Evolutionary conservation across 257 asterid genomes (phyloP).

Genomic region (Fraxinus anomala): DNA sequence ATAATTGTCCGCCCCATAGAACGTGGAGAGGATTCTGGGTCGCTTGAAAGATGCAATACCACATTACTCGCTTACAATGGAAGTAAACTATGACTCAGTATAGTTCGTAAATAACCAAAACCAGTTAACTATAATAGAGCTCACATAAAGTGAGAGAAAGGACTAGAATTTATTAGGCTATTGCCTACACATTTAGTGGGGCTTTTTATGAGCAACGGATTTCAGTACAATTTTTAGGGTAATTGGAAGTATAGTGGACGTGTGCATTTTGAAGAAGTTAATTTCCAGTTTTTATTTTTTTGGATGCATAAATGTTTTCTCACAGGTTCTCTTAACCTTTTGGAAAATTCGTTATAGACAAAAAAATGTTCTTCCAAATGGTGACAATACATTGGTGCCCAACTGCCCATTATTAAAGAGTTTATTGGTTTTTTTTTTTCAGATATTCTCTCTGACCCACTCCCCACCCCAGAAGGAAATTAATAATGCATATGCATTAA

Average conservation of each 20-base stretch:
- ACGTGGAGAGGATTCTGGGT: not conserved
- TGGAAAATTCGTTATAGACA: not conserved
- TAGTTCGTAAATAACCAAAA: not conserved
- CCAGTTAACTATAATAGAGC: not conserved
- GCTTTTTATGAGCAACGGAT: not conserved
- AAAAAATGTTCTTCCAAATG: not conserved
- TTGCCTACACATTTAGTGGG: not conserved
- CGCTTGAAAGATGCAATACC: not conserved
- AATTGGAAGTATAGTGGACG: not conserved
- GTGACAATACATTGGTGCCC: not conserved
- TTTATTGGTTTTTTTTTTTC: not conserved
- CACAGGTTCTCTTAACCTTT: not conserved
- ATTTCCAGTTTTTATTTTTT: not conserved
- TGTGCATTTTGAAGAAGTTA: not conserved
- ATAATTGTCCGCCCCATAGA: not conserved
- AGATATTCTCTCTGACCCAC: not conserved
- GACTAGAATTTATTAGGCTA: not conserved
- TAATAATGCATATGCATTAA: not conserved
- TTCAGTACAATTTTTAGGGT: too few relatives aligned
- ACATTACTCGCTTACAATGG: not conserved
- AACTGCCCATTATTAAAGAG: not conserved
- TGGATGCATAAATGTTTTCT: not conserved
- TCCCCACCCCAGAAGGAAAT: not conserved
- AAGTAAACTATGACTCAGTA: not conserved
- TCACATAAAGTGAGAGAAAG: not conserved